Base-by-base conservation (phyloP, 2,329 filamentous ascomycete genomes). In the Myriosclerotinia scirpicola region DNA sequence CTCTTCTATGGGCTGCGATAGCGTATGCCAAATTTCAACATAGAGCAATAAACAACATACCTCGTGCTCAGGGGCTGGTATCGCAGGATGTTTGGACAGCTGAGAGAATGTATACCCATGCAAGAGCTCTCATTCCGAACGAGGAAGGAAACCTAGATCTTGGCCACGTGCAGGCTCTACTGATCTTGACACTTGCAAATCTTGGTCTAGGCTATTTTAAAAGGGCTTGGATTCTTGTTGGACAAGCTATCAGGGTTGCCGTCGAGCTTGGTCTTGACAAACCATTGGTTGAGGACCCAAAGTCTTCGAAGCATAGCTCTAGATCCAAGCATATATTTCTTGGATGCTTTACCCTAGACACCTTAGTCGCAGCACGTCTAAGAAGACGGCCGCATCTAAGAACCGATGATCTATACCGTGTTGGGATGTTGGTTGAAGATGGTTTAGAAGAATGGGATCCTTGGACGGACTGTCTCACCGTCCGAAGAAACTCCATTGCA, bases 381-480 rank as follows among this genome's bases (percentile, higher is more conserved):
- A 77, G 80, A n/a, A 80, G 80, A 44, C 77, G 79, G 12, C 80
- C 84, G 2, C 83, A 84, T 73, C 79, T 88, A 8, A 78, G 78
- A 65, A 74, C 77, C 12, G 78, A 80, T 17, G 82, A 85, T 62
- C 75, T 85, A 36, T 76, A 79, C n/a, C 75, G 77, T 48, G 74
- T 76, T 61, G 82, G 82, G 12, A 76, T 78, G 3, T 78, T 90
- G 2, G 81, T 85, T 36, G 87, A 90, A 75, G 87, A 90, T 71
- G 87, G 87, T 1, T 78, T 89, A 26, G 90, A 92, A 73, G 89
- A 92, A 77, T 92, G 89, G 89, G 86, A 90, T 70, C 86, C 87
- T 1, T 92, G 90, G 90, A 81, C 81, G 22, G 84, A 87, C 36
- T 80, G 81, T 67, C 71, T 80, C 66, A 76, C 78, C 69, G 77